A percentile compares a stretch with the other conserved stretches of the same genome.
Conservation (phyloP, 1,139 yeast genomes). For the Candida albicans region DNA sequence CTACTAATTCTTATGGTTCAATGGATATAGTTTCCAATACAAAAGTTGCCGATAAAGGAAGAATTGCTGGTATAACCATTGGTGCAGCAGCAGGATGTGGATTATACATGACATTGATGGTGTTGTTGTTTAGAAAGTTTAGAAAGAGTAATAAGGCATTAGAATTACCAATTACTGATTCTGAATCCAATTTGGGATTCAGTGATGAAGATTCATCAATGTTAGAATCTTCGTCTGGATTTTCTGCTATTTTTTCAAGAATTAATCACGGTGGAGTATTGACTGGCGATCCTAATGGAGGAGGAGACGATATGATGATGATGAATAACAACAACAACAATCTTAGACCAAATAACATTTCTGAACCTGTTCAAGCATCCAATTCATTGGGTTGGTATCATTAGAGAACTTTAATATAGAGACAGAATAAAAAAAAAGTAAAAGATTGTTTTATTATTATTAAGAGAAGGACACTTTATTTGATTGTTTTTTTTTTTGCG, state of each 20-base stretch:
- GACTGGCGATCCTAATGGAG: slow-evolving; percentile 15
- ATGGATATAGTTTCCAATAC: slow-evolving; percentile 31
- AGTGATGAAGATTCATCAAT: slow-evolving; percentile 18
- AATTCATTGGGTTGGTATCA: slow-evolving; percentile 49
- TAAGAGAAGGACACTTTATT: too few relatives aligned
- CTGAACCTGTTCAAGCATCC: slow-evolving; percentile 47
- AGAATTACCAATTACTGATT: slow-evolving; percentile 45
- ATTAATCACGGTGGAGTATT: slow-evolving; percentile 20
- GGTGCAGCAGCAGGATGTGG: slow-evolving; percentile 71
- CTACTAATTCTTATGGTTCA: slow-evolving; percentile 36
- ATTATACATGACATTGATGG: slow-evolving; percentile 55
- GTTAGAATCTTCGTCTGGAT: slow-evolving; percentile 21
- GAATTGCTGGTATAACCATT: slow-evolving; percentile 58
- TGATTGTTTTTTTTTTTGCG: too few relatives aligned
- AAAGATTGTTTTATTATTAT: neutral
- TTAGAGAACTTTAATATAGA: slow-evolving; percentile 8
- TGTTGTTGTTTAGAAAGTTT: slow-evolving; percentile 39
- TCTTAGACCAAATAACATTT: slow-evolving; percentile 21
- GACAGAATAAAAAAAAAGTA: neutral
- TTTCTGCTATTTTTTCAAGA: slow-evolving; percentile 35
- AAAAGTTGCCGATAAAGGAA: slow-evolving; percentile 31
- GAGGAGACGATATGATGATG: slow-evolving; percentile 8
- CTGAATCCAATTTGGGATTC: slow-evolving; percentile 39
- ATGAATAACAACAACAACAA: slow-evolving; percentile 1
- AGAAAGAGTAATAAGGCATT: slow-evolving; percentile 33